Evolutionary conservation across 2,329 filamentous ascomycete genomes (phyloP).

Genomic region (Pseudogymnoascus sp.): DNA sequence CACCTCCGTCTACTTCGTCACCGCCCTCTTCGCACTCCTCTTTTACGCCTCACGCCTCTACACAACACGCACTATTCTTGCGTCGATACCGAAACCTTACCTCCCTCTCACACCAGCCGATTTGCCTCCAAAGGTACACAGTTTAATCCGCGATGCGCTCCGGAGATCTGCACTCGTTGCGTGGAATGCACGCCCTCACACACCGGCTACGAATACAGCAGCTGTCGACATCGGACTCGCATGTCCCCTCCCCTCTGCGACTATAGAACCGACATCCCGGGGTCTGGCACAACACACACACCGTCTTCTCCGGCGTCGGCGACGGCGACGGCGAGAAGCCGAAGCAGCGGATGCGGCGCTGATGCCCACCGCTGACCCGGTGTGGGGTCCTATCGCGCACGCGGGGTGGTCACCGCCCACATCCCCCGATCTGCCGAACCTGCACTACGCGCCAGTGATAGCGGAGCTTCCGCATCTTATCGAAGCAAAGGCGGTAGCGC

Average conservation of each 20-base stretch:
- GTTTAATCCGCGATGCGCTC: conserved; percentile 67
- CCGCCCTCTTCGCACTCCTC: conserved; percentile 62
- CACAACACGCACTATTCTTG: conserved; percentile 72
- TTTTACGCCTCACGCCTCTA: conserved; percentile 82
- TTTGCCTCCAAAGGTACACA: conserved; percentile 65
- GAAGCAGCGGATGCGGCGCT: background rate
- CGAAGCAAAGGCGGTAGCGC: conserved; percentile 85
- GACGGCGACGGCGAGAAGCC: background rate
- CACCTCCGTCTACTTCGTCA: conserved; percentile 67
- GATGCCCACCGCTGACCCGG: conserved; percentile 23
- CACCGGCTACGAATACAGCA: conserved; percentile 28
- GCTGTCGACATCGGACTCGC: conserved; percentile 1
- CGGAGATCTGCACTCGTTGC: conserved; percentile 74
- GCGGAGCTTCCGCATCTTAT: conserved; percentile 82
- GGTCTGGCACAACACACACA: background rate
- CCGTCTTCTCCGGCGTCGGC: background rate
- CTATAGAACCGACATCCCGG: background rate
- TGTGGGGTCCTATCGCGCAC: conserved; percentile 83
- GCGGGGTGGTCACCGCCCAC: conserved; percentile 81
- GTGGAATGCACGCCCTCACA: conserved; percentile 67
- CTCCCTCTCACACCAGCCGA: conserved; percentile 83
- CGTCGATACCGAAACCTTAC: conserved; percentile 79
- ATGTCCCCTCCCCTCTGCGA: background rate
- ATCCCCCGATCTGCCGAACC: conserved; percentile 64
- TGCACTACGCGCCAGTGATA: conserved; percentile 80